These are phyloP conservation scores for Eucalyptus regnans DNA, from an alignment of 345 rosid genomes.

Conservation along the genomic window DNA sequence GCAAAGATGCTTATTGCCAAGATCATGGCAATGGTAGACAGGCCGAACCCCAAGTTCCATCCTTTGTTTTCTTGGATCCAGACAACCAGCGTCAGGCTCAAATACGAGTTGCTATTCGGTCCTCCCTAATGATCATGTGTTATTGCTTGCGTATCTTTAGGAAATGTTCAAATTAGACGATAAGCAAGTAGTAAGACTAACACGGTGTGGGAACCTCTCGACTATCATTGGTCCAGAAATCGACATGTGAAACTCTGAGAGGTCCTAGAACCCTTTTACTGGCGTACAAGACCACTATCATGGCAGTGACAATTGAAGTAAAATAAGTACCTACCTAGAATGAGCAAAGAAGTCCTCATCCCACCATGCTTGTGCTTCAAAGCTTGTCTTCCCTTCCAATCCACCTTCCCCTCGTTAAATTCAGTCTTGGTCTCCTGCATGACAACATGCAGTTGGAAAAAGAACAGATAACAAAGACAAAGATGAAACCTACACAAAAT, in stretches of 20 bases:
- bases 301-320: background rate
- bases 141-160: no score
- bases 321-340: background rate
- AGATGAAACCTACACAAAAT: background rate
- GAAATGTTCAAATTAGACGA: no score
- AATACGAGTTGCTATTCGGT: background rate
- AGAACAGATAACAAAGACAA: background rate
- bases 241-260: background rate
- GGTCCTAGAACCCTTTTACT: background rate
- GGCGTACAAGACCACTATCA: background rate
- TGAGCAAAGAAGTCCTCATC: background rate
- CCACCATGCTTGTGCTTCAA: slow-evolving; percentile 44
- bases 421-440: background rate
- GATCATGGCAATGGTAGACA: slow-evolving; percentile 13
- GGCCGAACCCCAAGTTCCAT: slow-evolving; percentile 40
- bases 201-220: background rate
- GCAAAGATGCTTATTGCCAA: slow-evolving; percentile 11
- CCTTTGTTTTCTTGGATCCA: slow-evolving; percentile 45
- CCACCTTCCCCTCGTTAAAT: slow-evolving; percentile 34
- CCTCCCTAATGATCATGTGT: background rate
- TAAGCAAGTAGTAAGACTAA: no score
- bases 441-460: background rate
- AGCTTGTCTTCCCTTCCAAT: slow-evolving; percentile 48
- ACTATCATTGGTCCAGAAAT: background rate
- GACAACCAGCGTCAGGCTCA: slow-evolving; percentile 29